Evolutionary conservation across 805 yeast species (phyloP), one percentile per base, ranked within the genome.

Genomic region (Candida silvicultrix): DNA sequence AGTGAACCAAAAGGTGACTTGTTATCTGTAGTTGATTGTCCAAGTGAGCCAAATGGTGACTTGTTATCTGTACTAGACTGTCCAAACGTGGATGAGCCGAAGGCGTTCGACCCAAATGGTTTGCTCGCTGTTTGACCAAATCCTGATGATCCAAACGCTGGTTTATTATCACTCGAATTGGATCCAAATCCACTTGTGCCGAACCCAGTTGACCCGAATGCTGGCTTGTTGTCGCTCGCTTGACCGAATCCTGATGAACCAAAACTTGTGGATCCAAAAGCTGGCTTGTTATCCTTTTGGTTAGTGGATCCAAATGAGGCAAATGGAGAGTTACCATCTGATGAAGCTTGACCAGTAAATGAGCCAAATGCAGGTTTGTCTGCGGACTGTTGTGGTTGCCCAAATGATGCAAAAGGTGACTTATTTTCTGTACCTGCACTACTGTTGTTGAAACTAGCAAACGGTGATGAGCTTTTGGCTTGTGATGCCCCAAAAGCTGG

Each of bases 341-440:
- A 29, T 4, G 29, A 7, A 40, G 55, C 43, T n/a, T 55, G 40
- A 21, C 59, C 60, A 46, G 53, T 52, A 11, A 60, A 42, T n/a
- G 61, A 46, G 5, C 60, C 64, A 45, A 57, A 59, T 18, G 56
- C 45, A 16, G 51, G 8, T 31, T 41, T n/a, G 18, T 32, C n/a
- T 6, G 29, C 36, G 40, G 34, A 19, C 25, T 40, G 44, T 34
- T 40, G 44, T 9, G 56, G 43, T 16, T 55, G 40, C 19, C 58
- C 60, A 45, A 54, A 57, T 18, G 61, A 46, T 7, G 66, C 70
- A 45, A 64, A 65, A 2, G 59, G 42, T 11, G 66, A 48, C 20
- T 51, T 42, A 2, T 47, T 50, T 16, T 34, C 49, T 32, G 43
- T 37, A 14, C 47, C 35, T 32, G 35, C n/a, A 15, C n/a, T 32